A percentile compares a stretch with the other conserved stretches of the same genome.
phyloP scores from a whole-genome alignment of 495 filamentous ascomycete genomes.

The Bacidia gigantensis region DNA sequence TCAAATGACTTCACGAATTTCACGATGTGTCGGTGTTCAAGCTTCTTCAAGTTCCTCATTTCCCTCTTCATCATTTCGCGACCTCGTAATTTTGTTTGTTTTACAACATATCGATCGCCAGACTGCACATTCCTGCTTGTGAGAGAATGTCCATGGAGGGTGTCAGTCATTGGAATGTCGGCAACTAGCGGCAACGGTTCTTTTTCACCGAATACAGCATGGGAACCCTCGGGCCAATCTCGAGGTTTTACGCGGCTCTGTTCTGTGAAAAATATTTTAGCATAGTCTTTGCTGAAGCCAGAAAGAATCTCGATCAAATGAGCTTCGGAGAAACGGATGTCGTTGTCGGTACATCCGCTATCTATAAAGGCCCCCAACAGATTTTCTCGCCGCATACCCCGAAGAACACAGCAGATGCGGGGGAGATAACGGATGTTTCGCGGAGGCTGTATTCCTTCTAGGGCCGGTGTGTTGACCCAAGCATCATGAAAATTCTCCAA shows the following conservation, averaged over 20 bases:
- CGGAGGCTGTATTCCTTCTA: not conserved
- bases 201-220: slow-evolving; percentile 2
- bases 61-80: slow-evolving; percentile 4
- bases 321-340: not conserved
- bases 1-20: slow-evolving; percentile 11
- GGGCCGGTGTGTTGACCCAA: not conserved
- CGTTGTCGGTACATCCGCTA: not conserved
- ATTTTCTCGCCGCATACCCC: not conserved
- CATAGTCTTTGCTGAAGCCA: not conserved
- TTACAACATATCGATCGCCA: not conserved
- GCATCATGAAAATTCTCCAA: slow-evolving; percentile 8
- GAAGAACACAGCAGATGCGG: slow-evolving; percentile 4
- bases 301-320: slow-evolving; percentile 2
- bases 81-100: not conserved
- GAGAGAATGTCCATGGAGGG: slow-evolving; percentile 3
- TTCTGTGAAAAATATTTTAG: not conserved
- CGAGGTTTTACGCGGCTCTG: not conserved
- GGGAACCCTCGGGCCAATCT: slow-evolving; percentile 1
- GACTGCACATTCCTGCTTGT: not conserved
- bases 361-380: slow-evolving; percentile 6
- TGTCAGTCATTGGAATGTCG: not conserved
- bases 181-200: slow-evolving; percentile 8
- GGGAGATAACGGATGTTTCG: slow-evolving; percentile 1
- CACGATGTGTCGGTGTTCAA: slow-evolving; percentile 9
- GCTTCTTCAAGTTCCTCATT: not conserved